Evolutionary conservation across 2,329 filamentous ascomycete genomes (phyloP), one percentile per base, ranked within the genome.

Genomic region (Xylogone sp.): DNA sequence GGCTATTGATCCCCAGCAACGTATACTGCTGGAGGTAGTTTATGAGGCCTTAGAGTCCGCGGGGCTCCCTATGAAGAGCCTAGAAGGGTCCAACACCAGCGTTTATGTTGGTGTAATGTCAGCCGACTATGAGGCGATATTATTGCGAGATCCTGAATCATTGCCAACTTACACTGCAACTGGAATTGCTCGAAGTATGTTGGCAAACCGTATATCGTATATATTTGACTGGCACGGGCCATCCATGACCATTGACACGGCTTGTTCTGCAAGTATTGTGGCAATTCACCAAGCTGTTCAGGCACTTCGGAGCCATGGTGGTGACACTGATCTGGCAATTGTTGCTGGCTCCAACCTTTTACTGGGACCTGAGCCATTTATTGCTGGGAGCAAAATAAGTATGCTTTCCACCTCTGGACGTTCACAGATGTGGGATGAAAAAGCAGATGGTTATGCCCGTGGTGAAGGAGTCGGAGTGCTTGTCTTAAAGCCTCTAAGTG

Each of bases 151-250:
- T 48, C 62, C 65, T 0, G 70, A 75, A 16, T 63, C 58, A 3
- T 48, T 59, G 6, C 59, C 64, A 10, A 61, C 61, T 1, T 70
- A 68, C 29, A 60, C 65, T 1, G 63, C 62, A 1, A 69, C 65
- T 0, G 72, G 73, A 1, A 62, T 58, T 2, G 60, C 57, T 4
- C 53, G 57, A 7, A 63, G 60, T 8, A 65, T 73, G 3, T 31
- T 71, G 4, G 60, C 72, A 0, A 75, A 75, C 51, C 65, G 73
- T 1, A 56, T 73, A 12, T 70, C 68, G 31, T 75, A 68, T 65
- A 71, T 65, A 51, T 74, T 70, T 50, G 62, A 74, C 48, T 53
- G 70, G 42, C 56, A 56, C 5, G 70, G 71, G 0, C 64, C 70
- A 0, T 70, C 68, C 51, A 58, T 69, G 42, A 69, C 66, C 3